A percentile compares a stretch with the other conserved stretches of the same genome.
Evolutionary conservation across 306 rosid genomes (phyloP).

Genomic region (Quercus dentata): DNA sequence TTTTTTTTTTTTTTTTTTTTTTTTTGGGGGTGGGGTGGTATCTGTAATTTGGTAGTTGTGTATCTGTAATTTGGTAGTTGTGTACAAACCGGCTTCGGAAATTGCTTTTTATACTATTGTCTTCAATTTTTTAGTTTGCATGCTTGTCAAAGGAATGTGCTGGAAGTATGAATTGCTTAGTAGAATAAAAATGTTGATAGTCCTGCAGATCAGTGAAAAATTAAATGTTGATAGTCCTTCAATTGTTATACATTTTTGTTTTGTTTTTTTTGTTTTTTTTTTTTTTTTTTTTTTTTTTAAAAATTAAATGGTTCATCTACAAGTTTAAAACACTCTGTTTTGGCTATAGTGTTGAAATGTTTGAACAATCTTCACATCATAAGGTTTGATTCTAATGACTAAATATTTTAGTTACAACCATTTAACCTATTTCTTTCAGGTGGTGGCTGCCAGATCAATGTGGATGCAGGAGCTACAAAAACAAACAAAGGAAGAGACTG

Average conservation of each 20-base stretch:
- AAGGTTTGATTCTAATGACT: neutral
- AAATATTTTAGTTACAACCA: neutral
- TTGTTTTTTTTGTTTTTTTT: neutral
- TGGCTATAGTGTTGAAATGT: neutral
- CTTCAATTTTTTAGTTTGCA: neutral
- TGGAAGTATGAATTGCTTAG: neutral
- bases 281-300: neutral
- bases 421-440: constrained; percentile 45
- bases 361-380: neutral
- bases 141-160: neutral
- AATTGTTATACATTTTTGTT: neutral
- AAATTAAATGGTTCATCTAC: neutral
- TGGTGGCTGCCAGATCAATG: constrained; percentile 75
- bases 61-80: too few species aligned
- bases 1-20: neutral
- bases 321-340: neutral
- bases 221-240: neutral
- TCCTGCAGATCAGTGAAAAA: neutral
- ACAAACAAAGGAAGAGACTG: constrained; percentile 52
- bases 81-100: neutral
- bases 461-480: constrained; percentile 96
- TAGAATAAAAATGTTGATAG: neutral
- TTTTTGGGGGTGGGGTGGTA: neutral
- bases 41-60: neutral
- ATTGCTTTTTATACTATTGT: neutral